Base-by-base conservation (phyloP, 1,284 basidiomycete species). In the Athelia sp. region DNA sequence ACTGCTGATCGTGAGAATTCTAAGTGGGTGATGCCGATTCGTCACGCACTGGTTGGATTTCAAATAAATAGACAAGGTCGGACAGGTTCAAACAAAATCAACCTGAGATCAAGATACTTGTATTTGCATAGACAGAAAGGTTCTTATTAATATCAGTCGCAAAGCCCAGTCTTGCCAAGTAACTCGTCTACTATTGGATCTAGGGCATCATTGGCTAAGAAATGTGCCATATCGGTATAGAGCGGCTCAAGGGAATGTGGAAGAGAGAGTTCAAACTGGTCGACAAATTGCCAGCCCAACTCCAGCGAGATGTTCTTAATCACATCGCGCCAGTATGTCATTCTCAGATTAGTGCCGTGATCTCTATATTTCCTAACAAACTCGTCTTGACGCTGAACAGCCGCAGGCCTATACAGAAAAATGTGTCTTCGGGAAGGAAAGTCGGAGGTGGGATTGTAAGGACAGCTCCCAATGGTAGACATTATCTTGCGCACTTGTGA, bases 141-240 rank as follows among this genome's bases (percentile, higher is more conserved):
- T n/a, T n/a, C n/a, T n/a, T n/a, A n/a, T n/a, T n/a, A n/a, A n/a
- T n/a, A n/a, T n/a, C n/a, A n/a, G n/a, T 34, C 40, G 35, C 48
- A 50, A 3, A 50, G 19, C 9, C 44, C 48, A 4, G 48, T 18
- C 44, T 50, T 50, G 15, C 34, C 10, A 26, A 50, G 14, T 9
- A 50, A 17, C 32, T 50, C 48, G 34, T 50, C 48, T 24, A 49
- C 43, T 19, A 46, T 46, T n/a, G 48, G 44, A 26, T 50, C 48
- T 10, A 50, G 21, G 9, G 48, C 48, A 17, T 50, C 48, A 11
- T 24, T 50, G 18, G 29, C 43, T 10, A 46, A 22, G 31, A 18
- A 50, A 46, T 50, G 48, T 21, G 48, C 48, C 23, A 18, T 10
- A 35, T 50, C 48, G 13, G 43, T n/a, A 14, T n/a, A 19, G 17